Evolutionary conservation across 2,329 filamentous ascomycete genomes (phyloP), one percentile per base, ranked within the genome.

Genomic region (Epichloe sibirici): DNA sequence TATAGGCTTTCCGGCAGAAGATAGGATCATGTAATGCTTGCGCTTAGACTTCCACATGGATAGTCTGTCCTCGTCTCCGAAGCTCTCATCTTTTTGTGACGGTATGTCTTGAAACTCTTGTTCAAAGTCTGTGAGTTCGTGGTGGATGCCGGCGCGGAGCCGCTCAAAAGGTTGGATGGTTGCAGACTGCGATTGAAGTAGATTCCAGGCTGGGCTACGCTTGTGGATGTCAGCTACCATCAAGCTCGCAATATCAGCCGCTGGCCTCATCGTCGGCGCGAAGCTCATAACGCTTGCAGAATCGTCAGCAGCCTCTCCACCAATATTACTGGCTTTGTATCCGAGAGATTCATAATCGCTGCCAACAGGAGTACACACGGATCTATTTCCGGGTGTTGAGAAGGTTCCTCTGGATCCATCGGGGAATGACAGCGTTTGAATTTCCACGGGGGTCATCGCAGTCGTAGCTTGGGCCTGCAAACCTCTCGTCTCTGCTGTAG

Each of bases 1-100:
- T 48, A 98, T 94, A 11, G 93, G 94, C 66, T 98, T 98, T 21
- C 93, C 93, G 9, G 94, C 91, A 13, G 90, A 91, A 2, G 93
- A 97, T 1, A 98, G 74, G 61, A 98, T 95, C 69, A 98, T 82
- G 67, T 95, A 98, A 69, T 98, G 93, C 69, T 98, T 98, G 57
- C 90, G 76, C 71, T 97, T 97, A 39, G 86, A 81, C 65, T 90
- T 93, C 90, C 90, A 98, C 57, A 83, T 75, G 15, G 74, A 71
- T 42, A 95, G 74, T 28, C 88, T 72, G 46, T 75, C 70, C 46
- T 83, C 80, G 51, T 81, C 77, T 46, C 66, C 68, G 55, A 70
- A 65, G 37, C 68, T 65, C 46, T 68, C 66, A 51, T 68, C 63
- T 6, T 62, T 58, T 31, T 73, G 75, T 6, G 82, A 78, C 1